These are phyloP conservation scores for Samsoniella hepiali DNA, from an alignment of 2,329 filamentous ascomycete genomes.

Conservation along the genomic window DNA sequence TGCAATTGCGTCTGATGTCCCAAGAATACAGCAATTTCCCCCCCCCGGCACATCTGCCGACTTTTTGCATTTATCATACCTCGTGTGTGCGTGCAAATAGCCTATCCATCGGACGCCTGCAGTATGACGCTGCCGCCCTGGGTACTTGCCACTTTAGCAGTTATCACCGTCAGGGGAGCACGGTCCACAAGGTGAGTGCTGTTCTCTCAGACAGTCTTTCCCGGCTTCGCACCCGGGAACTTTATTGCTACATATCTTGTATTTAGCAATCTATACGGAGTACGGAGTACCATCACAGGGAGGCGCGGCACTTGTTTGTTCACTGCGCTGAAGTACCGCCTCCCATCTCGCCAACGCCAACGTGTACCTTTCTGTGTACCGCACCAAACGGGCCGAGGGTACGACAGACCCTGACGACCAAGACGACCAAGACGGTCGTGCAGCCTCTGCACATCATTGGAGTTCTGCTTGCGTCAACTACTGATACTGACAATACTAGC, in stretches of 20 bases:
- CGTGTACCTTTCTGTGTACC: constrained; percentile 12
- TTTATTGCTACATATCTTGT: background rate
- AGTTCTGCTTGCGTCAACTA: background rate
- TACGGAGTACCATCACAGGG: background rate
- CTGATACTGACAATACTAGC: background rate
- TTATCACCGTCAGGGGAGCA: background rate
- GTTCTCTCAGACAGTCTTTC: background rate
- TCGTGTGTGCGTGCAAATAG: too few relatives aligned
- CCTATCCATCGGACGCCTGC: too few relatives aligned
- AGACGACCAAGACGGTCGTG: background rate
- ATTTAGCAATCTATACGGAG: background rate
- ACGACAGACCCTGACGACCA: background rate
- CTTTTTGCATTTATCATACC: too few relatives aligned
- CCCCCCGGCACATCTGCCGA: too few relatives aligned
- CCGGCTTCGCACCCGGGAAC: background rate
- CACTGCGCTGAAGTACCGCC: too few relatives aligned
- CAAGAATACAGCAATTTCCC: too few relatives aligned
- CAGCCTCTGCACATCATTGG: constrained; percentile 2
- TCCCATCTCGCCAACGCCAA: background rate
- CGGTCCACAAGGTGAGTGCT: background rate
- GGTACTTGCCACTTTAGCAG: background rate
- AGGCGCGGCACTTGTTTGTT: too few relatives aligned
- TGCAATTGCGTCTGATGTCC: too few relatives aligned
- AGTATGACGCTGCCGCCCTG: too few relatives aligned
- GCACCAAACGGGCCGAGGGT: constrained; percentile 12